Conservation (phyloP, 257 asterid species). For the Forsythia suspensa region DNA sequence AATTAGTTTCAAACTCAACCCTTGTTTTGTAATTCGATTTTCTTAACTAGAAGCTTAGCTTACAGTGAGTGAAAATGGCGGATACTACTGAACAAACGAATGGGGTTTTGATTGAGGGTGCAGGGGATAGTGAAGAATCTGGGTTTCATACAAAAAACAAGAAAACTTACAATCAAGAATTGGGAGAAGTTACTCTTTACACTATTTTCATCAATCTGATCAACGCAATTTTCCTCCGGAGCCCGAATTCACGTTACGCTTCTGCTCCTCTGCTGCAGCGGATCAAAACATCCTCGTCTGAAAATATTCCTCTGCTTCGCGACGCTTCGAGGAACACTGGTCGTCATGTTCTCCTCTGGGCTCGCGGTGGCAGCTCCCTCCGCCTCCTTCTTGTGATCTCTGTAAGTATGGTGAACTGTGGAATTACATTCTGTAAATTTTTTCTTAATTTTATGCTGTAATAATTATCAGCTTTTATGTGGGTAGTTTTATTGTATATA, state of each 20-base stretch:
- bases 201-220: slow-evolving; percentile 48
- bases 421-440: neutral
- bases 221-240: slow-evolving; percentile 48
- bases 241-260: slow-evolving; percentile 26
- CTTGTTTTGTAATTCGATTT: neutral
- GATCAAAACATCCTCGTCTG: slow-evolving; percentile 46
- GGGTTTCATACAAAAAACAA: neutral
- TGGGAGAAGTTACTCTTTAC: slow-evolving; percentile 46
- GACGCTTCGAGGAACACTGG: slow-evolving; percentile 62
- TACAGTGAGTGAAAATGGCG: slow-evolving; percentile 29
- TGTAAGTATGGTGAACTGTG: slow-evolving; percentile 36
- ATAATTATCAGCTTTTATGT: neutral
- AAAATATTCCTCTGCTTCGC: slow-evolving; percentile 63
- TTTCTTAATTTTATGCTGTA: neutral
- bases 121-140: slow-evolving; percentile 14
- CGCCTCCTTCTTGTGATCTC: slow-evolving; percentile 76
- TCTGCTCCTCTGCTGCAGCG: slow-evolving; percentile 43
- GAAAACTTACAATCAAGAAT: neutral
- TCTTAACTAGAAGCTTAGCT: neutral
- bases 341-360: slow-evolving; percentile 52
- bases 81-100: slow-evolving; percentile 30
- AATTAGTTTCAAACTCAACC: neutral
- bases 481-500: neutral
- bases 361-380: slow-evolving; percentile 68
- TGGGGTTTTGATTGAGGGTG: slow-evolving; percentile 22